Evolutionary conservation across 1,284 basidiomycete species (phyloP).

Genomic region (Phenoliferia sp.): DNA sequence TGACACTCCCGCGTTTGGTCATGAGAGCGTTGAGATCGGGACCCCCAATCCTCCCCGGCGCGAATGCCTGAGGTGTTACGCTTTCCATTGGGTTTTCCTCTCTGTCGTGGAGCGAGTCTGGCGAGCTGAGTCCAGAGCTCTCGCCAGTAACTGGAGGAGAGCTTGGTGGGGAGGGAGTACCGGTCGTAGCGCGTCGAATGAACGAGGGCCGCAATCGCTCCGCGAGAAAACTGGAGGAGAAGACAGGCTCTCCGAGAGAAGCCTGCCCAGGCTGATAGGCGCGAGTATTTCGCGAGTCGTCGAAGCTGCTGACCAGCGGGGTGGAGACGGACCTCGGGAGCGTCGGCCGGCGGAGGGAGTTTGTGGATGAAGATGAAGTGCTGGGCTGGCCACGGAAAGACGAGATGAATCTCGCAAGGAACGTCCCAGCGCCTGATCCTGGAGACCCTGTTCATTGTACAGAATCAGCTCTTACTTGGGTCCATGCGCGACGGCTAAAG

Average conservation of each 20-base stretch:
- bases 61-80: neutral
- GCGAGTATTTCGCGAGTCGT: neutral
- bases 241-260: neutral
- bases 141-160: constrained; percentile 15
- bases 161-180: constrained; percentile 1
- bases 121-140: constrained; percentile 1
- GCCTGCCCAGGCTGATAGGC: neutral
- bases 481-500: no score
- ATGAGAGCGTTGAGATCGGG: neutral
- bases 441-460: no score
- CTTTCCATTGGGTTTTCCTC: constrained; percentile 29
- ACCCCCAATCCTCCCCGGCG: neutral
- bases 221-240: neutral
- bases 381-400: no score
- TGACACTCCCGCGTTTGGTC: constrained; percentile 13
- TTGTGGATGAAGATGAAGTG: neutral
- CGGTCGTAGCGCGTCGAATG: constrained; percentile 4
- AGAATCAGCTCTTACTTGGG: no score
- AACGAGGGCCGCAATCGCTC: constrained; percentile 10
- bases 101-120: constrained; percentile 20
- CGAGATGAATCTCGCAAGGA: no score
- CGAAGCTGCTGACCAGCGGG: neutral
- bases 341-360: neutral
- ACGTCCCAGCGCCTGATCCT: no score
- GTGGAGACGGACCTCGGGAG: neutral